These are phyloP conservation scores for Gynandropsis gynandra DNA, from an alignment of 345 rosid genomes.

Conservation along the genomic window DNA sequence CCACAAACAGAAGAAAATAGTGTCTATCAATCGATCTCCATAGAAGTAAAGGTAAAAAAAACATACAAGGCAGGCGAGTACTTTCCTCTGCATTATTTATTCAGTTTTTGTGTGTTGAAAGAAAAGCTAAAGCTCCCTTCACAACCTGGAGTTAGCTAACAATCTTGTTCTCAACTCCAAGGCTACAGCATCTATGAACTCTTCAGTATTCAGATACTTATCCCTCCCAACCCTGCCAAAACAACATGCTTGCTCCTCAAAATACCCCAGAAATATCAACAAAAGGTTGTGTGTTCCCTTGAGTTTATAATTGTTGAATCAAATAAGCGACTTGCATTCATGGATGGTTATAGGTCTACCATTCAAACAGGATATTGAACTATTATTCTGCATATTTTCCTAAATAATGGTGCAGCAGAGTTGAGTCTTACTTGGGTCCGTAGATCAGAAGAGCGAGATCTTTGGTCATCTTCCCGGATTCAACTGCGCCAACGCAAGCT, in stretches of 20 bases:
- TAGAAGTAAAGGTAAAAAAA: too few species aligned
- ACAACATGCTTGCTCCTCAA: background rate
- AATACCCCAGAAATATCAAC: background rate
- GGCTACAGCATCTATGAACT: slow-evolving; percentile 69
- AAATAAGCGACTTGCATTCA: too few species aligned
- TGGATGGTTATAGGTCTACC: slow-evolving; percentile 8
- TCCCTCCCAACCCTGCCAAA: slow-evolving; percentile 42
- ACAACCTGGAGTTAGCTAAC: too few species aligned
- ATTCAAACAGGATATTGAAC: background rate
- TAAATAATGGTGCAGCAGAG: too few species aligned
- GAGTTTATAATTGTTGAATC: background rate
- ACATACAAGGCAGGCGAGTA: too few species aligned
- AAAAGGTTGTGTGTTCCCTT: background rate
- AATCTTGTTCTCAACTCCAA: slow-evolving; percentile 46
- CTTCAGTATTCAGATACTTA: slow-evolving; percentile 53
- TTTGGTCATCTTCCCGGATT: slow-evolving; percentile 78
- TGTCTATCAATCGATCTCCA: too few species aligned
- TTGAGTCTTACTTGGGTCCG: slow-evolving; percentile 44
- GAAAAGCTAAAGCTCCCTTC: too few species aligned
- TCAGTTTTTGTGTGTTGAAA: too few species aligned
- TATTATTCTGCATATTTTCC: background rate
- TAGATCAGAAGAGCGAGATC: slow-evolving; percentile 67
- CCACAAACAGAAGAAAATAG: too few species aligned
- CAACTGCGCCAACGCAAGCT: slow-evolving; percentile 59
- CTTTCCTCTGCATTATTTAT: too few species aligned